phyloP scores from a whole-genome alignment of 2,329 filamentous ascomycete genomes.

The Sporothrix brasiliensis region DNA sequence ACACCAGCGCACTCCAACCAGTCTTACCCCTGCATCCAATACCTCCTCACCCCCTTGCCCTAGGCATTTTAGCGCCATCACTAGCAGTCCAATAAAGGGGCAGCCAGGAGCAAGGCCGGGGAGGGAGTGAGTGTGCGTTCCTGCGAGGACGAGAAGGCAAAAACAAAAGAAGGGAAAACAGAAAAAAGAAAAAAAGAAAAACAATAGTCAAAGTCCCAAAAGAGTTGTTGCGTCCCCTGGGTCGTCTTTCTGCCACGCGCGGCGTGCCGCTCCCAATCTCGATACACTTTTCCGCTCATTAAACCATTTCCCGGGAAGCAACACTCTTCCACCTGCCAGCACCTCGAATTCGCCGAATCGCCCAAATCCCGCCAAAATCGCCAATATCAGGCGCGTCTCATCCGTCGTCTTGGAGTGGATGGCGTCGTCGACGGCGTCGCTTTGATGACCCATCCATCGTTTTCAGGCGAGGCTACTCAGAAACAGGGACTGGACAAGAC shows the following conservation, averaged over 20 bases:
- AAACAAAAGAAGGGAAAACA: not conserved
- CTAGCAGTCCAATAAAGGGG: slow-evolving; percentile 33
- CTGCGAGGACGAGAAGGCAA: not conserved
- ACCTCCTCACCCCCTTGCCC: slow-evolving; percentile 31
- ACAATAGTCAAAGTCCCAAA: not conserved
- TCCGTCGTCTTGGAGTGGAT: slow-evolving; percentile 9
- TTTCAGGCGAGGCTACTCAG: slow-evolving; percentile 28
- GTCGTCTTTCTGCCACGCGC: slow-evolving; percentile 10
- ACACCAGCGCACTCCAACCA: slow-evolving; percentile 24
- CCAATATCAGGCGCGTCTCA: slow-evolving; percentile 9
- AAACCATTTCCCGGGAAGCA: slow-evolving; percentile 15
- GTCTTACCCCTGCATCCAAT: slow-evolving; percentile 34
- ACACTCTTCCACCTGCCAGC: not conserved
- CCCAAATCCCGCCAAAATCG: not conserved
- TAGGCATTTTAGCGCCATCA: slow-evolving; percentile 31
- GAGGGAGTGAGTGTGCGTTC: not conserved
- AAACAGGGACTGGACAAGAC: slow-evolving; percentile 4
- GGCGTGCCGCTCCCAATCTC: slow-evolving; percentile 26
- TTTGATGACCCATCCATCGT: slow-evolving; percentile 15
- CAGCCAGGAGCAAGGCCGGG: slow-evolving; percentile 27
- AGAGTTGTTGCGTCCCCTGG: not conserved
- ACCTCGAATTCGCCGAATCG: not conserved
- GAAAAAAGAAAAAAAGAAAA: not conserved
- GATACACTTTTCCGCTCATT: slow-evolving; percentile 19
- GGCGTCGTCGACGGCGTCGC: slow-evolving; percentile 21